A percentile compares a stretch with the other conserved stretches of the same genome.
phyloP scores from a whole-genome alignment of 169 alveolate genomes.

The Plasmodium relictum region DNA sequence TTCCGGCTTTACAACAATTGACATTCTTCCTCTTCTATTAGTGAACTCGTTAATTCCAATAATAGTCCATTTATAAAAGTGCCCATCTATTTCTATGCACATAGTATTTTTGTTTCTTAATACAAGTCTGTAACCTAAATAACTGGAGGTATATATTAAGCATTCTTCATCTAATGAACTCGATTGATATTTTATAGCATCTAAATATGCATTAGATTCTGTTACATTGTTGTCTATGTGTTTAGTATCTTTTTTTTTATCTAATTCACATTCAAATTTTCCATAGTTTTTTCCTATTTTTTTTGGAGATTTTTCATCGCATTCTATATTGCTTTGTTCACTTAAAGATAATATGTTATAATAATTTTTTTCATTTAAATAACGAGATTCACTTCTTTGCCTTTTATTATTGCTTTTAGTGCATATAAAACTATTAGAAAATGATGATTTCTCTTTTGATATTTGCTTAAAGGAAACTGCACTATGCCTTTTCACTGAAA shows the following conservation, averaged over 20 bases:
- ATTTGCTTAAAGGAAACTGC: constrained; percentile 76
- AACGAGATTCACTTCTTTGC: constrained; percentile 2
- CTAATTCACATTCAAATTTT: constrained; percentile 27
- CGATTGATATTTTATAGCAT: constrained; percentile 74
- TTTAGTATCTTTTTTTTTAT: constrained; percentile 22
- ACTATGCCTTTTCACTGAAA: constrained; percentile 32
- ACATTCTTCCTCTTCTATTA: constrained; percentile 75
- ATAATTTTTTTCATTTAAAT: constrained; percentile 11
- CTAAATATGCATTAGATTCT: constrained; percentile 57
- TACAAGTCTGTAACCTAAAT: constrained; percentile 60
- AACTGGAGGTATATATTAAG: constrained; percentile 64
- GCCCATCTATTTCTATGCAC: constrained; percentile 75
- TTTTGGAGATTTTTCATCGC: constrained; percentile 5
- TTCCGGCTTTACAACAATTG: constrained; percentile 75
- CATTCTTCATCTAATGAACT: constrained; percentile 77
- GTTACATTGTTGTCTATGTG: constrained; percentile 12
- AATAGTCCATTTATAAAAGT: constrained; percentile 65
- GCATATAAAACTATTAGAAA: constrained; percentile 14
- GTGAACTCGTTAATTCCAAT: constrained; percentile 77
- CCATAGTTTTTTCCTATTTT: constrained; percentile 19
- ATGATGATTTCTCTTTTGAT: constrained; percentile 41
- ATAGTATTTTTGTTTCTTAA: constrained; percentile 70
- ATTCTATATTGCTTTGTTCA: constrained; percentile 12
- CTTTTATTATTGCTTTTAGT: neutral
- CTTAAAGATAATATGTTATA: constrained; percentile 9